These are phyloP conservation scores for Diversispora eburnea DNA, from an alignment of 192 early-diverging fungal genomes.

Conservation along the genomic window DNA sequence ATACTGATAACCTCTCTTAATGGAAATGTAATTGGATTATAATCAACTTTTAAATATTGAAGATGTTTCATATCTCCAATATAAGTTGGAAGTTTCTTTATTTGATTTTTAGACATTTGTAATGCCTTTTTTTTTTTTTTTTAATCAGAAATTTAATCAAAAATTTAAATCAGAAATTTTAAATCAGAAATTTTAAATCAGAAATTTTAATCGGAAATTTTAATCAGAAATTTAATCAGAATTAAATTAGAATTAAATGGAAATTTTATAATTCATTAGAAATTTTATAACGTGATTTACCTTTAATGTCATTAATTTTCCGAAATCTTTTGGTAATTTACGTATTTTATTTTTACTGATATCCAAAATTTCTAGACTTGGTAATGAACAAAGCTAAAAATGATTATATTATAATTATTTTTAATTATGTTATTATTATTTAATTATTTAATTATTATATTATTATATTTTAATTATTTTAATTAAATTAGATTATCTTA, in stretches of 20 bases:
- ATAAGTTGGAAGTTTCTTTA: conserved; percentile 37
- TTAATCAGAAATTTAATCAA: too few species aligned
- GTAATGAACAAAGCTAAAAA: conserved; percentile 37
- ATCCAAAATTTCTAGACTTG: conserved; percentile 40
- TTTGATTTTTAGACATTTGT: conserved; percentile 40
- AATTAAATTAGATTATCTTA: conserved; percentile 4
- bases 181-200: too few species aligned
- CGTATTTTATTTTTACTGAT: conserved; percentile 44
- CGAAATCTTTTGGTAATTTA: conserved; percentile 37
- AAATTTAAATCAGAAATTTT: too few species aligned
- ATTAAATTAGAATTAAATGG: too few species aligned
- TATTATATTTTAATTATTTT: too few species aligned
- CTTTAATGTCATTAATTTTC: conserved; percentile 37
- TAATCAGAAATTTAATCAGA: too few species aligned
- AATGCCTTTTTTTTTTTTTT: conserved; percentile 25
- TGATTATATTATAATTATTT: neutral
- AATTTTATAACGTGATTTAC: conserved; percentile 20
- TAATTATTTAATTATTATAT: too few species aligned
- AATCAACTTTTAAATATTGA: conserved; percentile 43
- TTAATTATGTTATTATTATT: neutral
- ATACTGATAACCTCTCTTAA: conserved; percentile 25
- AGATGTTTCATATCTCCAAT: conserved; percentile 39
- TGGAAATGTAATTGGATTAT: conserved; percentile 39
- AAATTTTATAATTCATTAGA: too few species aligned
- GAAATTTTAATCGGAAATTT: too few species aligned